Conservation (phyloP, 306 rosid species). For the Quillaja saponaria region DNA sequence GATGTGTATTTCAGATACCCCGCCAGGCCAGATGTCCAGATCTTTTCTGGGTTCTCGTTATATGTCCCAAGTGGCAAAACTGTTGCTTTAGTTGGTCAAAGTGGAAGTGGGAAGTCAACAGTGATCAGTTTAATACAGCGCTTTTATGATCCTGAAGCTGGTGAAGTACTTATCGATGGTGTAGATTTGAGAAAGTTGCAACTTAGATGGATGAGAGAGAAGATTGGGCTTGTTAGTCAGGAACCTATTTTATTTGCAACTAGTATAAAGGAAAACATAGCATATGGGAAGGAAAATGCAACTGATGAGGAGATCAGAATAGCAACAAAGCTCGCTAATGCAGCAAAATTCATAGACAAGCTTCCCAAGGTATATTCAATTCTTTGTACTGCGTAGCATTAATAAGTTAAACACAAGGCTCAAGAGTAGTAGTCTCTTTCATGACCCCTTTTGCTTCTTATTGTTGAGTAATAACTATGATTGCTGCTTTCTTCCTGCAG, state of each 20-base stretch:
- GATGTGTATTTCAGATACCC: conserved; percentile 79
- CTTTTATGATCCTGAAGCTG: conserved; percentile 85
- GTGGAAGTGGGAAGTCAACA: conserved; percentile 95
- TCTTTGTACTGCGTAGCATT: not conserved
- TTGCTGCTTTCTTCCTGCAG: conserved; percentile 35
- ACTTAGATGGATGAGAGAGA: conserved; percentile 72
- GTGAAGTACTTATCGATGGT: conserved; percentile 78
- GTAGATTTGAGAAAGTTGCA: conserved; percentile 56
- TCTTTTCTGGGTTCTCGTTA: conserved; percentile 78
- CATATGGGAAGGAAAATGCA: conserved; percentile 82
- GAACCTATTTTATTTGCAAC: conserved; percentile 74
- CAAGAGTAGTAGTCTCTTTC: not conserved
- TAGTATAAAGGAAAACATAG: conserved; percentile 66
- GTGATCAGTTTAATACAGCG: conserved; percentile 75
- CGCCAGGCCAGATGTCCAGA: conserved; percentile 70
- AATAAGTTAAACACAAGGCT: not conserved
- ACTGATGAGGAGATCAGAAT: conserved; percentile 60
- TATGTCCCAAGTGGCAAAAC: conserved; percentile 65
- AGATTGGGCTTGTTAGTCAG: conserved; percentile 86
- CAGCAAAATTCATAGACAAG: conserved; percentile 76
- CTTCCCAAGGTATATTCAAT: conserved; percentile 52
- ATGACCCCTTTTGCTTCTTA: not conserved
- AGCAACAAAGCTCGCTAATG: conserved; percentile 78
- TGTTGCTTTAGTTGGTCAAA: conserved; percentile 85
- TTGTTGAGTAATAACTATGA: not conserved